Conservation (phyloP, 768 basidiomycete species). For the Pilatotrama ljubarskyi region DNA sequence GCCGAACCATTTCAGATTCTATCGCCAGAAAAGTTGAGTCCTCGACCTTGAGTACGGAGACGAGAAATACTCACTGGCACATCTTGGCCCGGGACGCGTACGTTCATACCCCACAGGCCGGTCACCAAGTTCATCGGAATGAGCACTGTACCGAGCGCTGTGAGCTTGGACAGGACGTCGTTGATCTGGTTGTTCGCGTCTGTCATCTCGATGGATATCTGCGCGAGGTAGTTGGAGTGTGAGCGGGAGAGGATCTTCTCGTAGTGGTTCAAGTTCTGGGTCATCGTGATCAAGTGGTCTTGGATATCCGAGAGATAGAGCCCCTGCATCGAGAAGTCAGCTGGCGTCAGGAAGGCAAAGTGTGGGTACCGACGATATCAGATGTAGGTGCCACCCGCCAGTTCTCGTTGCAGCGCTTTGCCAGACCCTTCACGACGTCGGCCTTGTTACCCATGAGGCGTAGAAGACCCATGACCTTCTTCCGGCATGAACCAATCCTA, state of each 20-base stretch:
- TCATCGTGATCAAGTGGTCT: conserved; percentile 99
- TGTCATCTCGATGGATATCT: conserved; percentile 99
- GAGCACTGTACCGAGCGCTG: conserved; percentile 95
- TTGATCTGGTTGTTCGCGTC: conserved; percentile 99
- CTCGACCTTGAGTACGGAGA: background rate
- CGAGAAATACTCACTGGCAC: conserved; percentile 41
- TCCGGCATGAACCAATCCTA: conserved; percentile 95
- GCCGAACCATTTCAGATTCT: conserved; percentile 57
- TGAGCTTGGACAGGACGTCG: conserved; percentile 95
- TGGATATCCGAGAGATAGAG: conserved; percentile 95
- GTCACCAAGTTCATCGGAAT: conserved; percentile 98
- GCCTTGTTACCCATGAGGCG: conserved; percentile 99
- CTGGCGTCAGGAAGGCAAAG: background rate
- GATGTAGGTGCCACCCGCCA: conserved; percentile 98
- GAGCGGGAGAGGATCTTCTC: conserved; percentile 99
- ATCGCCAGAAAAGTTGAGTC: background rate
- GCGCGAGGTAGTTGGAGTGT: conserved; percentile 98
- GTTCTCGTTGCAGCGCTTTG: conserved; percentile 97
- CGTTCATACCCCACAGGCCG: conserved; percentile 98
- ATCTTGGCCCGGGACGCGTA: conserved; percentile 89
- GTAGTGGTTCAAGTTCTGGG: conserved; percentile 98
- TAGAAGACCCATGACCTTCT: conserved; percentile 98
- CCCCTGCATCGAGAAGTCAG: conserved; percentile 54
- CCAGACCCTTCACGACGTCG: conserved; percentile 97
- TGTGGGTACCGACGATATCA: conserved; percentile 70